These are phyloP conservation scores for Sporothrix pseudoabietina DNA, from an alignment of 2,329 filamentous ascomycete species.

Conservation along the genomic window DNA sequence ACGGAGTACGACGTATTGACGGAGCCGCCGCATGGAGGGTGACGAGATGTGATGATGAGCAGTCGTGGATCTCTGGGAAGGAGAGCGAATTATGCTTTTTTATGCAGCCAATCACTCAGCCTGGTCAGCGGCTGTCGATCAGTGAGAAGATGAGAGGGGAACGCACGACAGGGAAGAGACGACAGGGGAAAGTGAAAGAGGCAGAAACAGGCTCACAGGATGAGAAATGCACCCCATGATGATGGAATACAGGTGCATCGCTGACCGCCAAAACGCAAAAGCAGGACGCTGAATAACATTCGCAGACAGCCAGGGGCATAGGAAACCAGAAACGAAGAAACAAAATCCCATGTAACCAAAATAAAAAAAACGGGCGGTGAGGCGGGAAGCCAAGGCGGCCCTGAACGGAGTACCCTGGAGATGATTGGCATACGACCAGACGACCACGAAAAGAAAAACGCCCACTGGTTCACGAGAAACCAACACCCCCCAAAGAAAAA, in stretches of 20 bases:
- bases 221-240: conserved; percentile 10
- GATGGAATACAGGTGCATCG: not conserved
- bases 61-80: not conserved
- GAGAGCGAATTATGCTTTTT: not conserved
- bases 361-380: not conserved
- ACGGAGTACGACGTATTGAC: not conserved
- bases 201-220: not conserved
- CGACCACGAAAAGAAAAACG: not conserved
- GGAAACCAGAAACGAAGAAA: not conserved
- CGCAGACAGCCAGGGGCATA: not conserved
- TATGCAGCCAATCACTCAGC: not conserved
- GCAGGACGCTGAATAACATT: not conserved
- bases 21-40: conserved; percentile 10
- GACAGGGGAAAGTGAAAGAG: not conserved
- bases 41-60: conserved; percentile 19
- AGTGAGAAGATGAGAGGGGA: not conserved
- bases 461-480: not conserved
- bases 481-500: not conserved
- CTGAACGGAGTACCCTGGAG: not conserved
- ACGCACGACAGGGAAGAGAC: not conserved
- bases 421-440: not conserved
- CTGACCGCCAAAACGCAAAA: not conserved
- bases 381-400: not conserved
- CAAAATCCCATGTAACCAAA: conserved; percentile 7
- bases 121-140: conserved; percentile 1